These are phyloP conservation scores for Pseudognaphalium luteoalbum DNA, from an alignment of 129 eudicot genomes.

Conservation along the genomic window DNA sequence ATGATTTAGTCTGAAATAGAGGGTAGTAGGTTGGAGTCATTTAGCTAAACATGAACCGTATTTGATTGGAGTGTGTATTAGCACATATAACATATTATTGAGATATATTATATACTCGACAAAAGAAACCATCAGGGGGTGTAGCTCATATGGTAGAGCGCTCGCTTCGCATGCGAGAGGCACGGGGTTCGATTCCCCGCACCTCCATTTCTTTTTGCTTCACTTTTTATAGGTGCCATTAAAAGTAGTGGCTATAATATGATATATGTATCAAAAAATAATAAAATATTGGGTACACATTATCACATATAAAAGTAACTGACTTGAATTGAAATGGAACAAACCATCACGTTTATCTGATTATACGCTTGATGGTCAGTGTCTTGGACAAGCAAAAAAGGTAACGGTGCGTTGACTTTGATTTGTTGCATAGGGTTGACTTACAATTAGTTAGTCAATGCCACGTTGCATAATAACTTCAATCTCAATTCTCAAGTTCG, in stretches of 20 bases:
- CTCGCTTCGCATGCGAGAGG: conserved; percentile 99
- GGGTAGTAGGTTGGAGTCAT: too few species aligned
- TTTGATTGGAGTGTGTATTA: too few species aligned
- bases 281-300: too few species aligned
- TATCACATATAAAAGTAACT: too few species aligned
- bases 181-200: conserved; percentile 99
- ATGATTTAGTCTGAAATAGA: too few species aligned
- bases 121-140: conserved; percentile 40
- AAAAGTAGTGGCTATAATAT: too few species aligned
- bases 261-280: too few species aligned
- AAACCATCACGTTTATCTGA: background rate
- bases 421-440: background rate
- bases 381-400: conserved; percentile 17
- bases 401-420: conserved; percentile 30
- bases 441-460: conserved; percentile 10
- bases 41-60: too few species aligned
- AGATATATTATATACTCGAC: too few species aligned
- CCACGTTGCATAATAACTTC: background rate
- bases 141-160: conserved; percentile 99
- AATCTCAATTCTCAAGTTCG: background rate
- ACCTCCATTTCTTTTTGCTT: conserved; percentile 48
- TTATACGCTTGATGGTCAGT: conserved; percentile 12
- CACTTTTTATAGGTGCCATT: too few species aligned
- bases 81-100: too few species aligned
- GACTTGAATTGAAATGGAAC: background rate